A percentile compares a stretch with the other conserved stretches of the same genome.
Evolutionary conservation across 75 land plant species (phyloP).

Genomic region (Pinus tabuliformis): DNA sequence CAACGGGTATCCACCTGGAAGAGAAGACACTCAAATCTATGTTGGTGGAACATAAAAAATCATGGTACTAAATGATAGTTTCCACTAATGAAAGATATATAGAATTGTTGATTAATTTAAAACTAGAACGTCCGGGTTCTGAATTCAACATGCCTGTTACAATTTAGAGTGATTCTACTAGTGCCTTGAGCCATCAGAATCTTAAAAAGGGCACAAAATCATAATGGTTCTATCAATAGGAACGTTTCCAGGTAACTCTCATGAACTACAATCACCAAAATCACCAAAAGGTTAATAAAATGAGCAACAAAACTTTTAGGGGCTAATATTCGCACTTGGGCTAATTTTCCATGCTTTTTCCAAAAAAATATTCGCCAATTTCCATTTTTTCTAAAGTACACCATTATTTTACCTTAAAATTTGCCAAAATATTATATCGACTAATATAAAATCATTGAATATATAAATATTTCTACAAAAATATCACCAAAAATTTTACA

Average conservation of each 20-base stretch:
- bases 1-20: slow-evolving; percentile 78
- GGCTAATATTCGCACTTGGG: too few species aligned
- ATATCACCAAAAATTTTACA: too few species aligned
- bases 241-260: background rate
- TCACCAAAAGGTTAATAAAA: background rate
- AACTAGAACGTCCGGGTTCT: background rate
- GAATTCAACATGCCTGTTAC: slow-evolving; percentile 62
- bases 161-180: slow-evolving; percentile 55
- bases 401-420: too few species aligned
- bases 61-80: background rate
- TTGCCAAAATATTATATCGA: too few species aligned
- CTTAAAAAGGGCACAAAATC: slow-evolving; percentile 22
- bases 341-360: too few species aligned
- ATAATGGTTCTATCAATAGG: background rate
- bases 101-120: background rate
- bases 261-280: background rate
- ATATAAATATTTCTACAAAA: too few species aligned
- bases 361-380: too few species aligned
- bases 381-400: too few species aligned
- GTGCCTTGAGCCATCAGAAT: slow-evolving; percentile 68
- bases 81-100: background rate
- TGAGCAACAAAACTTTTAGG: background rate
- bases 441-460: too few species aligned
- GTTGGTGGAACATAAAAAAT: background rate
- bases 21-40: background rate